Evolutionary conservation across 1,139 yeast species (phyloP).

Genomic region (Magnusiomyces sp.): DNA sequence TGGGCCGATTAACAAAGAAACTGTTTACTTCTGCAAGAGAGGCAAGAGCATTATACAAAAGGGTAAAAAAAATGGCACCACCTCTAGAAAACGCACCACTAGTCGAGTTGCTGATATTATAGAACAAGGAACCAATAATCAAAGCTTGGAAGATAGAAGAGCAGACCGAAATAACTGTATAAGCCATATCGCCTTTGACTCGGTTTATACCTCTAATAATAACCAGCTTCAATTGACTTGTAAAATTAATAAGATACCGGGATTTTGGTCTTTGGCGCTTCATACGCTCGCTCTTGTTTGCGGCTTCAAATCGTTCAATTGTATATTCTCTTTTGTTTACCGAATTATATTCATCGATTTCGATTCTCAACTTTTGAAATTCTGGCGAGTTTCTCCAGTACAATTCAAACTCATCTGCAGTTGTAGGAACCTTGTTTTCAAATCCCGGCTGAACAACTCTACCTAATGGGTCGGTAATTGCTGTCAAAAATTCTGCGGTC

Average conservation of each 20-base stretch:
- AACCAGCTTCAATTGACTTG: slow-evolving; percentile 28
- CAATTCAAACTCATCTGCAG: slow-evolving; percentile 46
- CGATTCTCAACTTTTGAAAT: slow-evolving; percentile 32
- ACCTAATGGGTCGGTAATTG: slow-evolving; percentile 50
- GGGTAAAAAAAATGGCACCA: slow-evolving; percentile 37
- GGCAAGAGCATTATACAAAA: slow-evolving; percentile 36
- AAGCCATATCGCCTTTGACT: slow-evolving; percentile 45
- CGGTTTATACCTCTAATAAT: slow-evolving; percentile 46
- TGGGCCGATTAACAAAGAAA: slow-evolving; percentile 34
- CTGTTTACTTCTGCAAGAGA: slow-evolving; percentile 37
- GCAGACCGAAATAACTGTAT: slow-evolving; percentile 38
- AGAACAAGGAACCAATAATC: slow-evolving; percentile 48
- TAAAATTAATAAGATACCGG: slow-evolving; percentile 31
- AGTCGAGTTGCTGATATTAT: slow-evolving; percentile 40
- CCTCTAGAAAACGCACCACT: slow-evolving; percentile 46
- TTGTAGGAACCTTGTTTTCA: slow-evolving; percentile 43
- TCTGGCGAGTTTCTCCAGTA: slow-evolving; percentile 47
- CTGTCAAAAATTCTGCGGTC: slow-evolving; percentile 49
- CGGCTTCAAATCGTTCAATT: slow-evolving; percentile 12
- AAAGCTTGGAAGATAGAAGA: slow-evolving; percentile 45
- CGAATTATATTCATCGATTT: slow-evolving; percentile 36
- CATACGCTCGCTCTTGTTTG: slow-evolving; percentile 24
- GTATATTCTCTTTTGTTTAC: slow-evolving; percentile 34
- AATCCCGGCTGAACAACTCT: slow-evolving; percentile 37
- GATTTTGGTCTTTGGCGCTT: slow-evolving; percentile 28